phyloP scores from a whole-genome alignment of 179 eudicot species.

The Beta lomatogona region DNA sequence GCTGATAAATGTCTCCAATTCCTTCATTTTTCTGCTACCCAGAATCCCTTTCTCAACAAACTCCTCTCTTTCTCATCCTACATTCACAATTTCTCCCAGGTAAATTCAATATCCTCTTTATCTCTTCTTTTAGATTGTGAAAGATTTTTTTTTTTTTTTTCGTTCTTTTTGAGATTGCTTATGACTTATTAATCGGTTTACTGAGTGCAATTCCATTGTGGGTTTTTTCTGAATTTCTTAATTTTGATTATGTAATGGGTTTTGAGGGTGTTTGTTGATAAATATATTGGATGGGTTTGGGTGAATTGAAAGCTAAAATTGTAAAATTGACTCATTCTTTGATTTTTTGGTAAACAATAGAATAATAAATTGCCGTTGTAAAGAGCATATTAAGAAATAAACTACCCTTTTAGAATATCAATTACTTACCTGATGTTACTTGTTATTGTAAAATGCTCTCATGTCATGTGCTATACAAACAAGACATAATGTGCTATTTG shows the following conservation, averaged over 20 bases:
- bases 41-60: conserved; percentile 48
- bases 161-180: background rate
- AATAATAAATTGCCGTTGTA: too few relatives aligned
- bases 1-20: conserved; percentile 45
- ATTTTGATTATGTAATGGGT: background rate
- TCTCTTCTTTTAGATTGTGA: background rate
- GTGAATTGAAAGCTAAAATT: background rate
- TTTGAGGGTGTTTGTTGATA: background rate
- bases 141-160: background rate
- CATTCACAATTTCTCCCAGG: conserved; percentile 60
- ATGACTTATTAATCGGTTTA: background rate
- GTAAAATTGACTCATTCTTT: background rate
- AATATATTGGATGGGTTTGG: background rate
- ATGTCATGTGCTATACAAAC: too few relatives aligned
- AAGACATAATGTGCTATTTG: background rate
- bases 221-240: background rate
- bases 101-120: conserved; percentile 21
- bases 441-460: too few relatives aligned
- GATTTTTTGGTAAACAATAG: too few relatives aligned
- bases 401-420: too few relatives aligned
- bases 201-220: background rate
- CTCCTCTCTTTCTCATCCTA: conserved; percentile 52
- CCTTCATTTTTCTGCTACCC: conserved; percentile 48
- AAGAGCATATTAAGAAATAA: too few relatives aligned
- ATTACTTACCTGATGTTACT: too few relatives aligned